These are phyloP conservation scores for Leptographium procerum DNA, from an alignment of 2,329 filamentous ascomycete species.

Conservation along the genomic window DNA sequence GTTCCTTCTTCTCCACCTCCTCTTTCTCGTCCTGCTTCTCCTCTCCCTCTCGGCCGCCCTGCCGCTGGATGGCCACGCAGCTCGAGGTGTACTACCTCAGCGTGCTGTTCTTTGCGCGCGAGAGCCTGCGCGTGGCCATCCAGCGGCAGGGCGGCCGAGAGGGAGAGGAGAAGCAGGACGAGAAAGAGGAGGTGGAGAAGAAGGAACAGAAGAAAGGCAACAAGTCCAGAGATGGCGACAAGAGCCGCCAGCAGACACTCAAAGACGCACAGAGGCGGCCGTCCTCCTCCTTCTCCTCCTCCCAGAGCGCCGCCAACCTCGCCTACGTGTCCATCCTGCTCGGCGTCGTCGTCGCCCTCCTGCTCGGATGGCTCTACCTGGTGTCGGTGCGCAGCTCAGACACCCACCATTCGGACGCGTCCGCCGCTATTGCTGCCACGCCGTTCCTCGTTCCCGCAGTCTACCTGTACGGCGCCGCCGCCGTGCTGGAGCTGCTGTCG, in stretches of 20 bases:
- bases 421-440: conserved; percentile 44
- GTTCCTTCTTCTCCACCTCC: too few relatives aligned
- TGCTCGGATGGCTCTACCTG: conserved; percentile 59
- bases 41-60: conserved; percentile 79
- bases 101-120: conserved; percentile 87
- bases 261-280: too few relatives aligned
- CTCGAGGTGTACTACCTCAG: conserved; percentile 88
- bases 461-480: conserved; percentile 43
- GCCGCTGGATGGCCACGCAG: conserved; percentile 78
- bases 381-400: conserved; percentile 31
- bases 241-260: too few relatives aligned
- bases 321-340: conserved; percentile 67
- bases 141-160: conserved; percentile 55
- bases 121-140: conserved; percentile 82
- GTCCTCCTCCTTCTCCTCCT: too few relatives aligned
- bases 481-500: conserved; percentile 63
- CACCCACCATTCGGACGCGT: conserved; percentile 59
- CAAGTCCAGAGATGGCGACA: too few relatives aligned
- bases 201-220: too few relatives aligned
- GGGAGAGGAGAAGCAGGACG: conserved; percentile 2
- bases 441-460: conserved; percentile 50
- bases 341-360: conserved; percentile 51
- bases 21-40: too few relatives aligned
- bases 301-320: conserved; percentile 77
- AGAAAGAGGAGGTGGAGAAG: not conserved